Conservation (phyloP, 371 early-diverging fungal genomes). For the Choanephora cucurbitarum region DNA sequence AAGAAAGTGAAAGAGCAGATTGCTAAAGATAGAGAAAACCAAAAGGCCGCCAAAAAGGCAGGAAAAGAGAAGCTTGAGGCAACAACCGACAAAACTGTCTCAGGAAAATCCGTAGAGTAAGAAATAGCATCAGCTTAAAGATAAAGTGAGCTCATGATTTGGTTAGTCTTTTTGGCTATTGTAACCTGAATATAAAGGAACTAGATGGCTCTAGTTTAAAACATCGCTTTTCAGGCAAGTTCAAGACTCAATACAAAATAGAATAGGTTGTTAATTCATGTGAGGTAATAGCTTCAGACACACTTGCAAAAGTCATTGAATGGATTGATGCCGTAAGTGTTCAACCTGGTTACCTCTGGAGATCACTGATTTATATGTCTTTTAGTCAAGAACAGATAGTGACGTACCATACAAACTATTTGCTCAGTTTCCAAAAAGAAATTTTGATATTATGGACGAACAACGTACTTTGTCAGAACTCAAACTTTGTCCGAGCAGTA, state of each 20-base stretch:
- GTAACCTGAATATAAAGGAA: conserved; percentile 37
- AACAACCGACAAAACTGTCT: background rate
- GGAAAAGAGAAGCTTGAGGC: background rate
- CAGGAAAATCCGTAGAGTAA: background rate
- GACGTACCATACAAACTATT: conserved; percentile 40
- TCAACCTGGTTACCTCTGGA: background rate
- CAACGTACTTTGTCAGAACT: conserved; percentile 42
- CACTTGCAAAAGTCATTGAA: conserved; percentile 26
- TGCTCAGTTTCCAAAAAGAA: conserved; percentile 43
- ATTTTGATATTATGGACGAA: conserved; percentile 48
- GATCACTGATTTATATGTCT: background rate
- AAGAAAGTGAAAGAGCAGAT: conserved; percentile 36
- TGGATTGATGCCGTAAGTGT: conserved; percentile 39
- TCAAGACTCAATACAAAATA: background rate
- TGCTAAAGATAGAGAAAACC: conserved; percentile 34
- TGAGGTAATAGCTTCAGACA: conserved; percentile 27
- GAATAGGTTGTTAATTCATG: too few species aligned
- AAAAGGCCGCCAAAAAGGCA: conserved; percentile 21
- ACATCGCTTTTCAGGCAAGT: conserved; percentile 29
- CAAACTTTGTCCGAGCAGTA: conserved; percentile 54
- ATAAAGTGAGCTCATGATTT: conserved; percentile 1
- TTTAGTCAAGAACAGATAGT: conserved; percentile 35
- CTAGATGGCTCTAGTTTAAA: conserved; percentile 35
- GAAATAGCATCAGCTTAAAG: background rate
- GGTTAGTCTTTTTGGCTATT: conserved; percentile 6